Evolutionary conservation across 2,329 filamentous ascomycete genomes (phyloP).

Genomic region (Ceratocystis diversiconidia): DNA sequence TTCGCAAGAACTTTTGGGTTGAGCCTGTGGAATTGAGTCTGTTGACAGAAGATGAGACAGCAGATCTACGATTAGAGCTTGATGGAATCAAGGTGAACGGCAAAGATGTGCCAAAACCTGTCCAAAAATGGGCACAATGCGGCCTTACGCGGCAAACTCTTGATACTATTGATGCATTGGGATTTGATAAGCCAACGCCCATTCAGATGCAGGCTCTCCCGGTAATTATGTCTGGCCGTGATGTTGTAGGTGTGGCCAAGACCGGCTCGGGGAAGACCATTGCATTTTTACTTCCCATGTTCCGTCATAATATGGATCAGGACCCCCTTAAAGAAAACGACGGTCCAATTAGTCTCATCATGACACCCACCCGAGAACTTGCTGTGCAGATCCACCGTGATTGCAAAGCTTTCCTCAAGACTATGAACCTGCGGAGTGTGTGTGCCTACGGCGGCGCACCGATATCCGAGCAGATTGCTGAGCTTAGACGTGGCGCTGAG

Average conservation of each 20-base stretch:
- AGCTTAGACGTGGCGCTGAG: slow-evolving; percentile 86
- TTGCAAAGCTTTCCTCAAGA: slow-evolving; percentile 86
- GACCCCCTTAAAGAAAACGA: slow-evolving; percentile 66
- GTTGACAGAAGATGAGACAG: slow-evolving; percentile 73
- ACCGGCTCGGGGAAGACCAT: slow-evolving; percentile 96
- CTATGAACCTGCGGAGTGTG: slow-evolving; percentile 68
- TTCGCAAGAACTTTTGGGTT: slow-evolving; percentile 89
- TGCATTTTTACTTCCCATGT: slow-evolving; percentile 91
- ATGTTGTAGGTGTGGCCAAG: slow-evolving; percentile 93
- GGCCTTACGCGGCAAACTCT: slow-evolving; percentile 76
- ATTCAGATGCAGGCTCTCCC: slow-evolving; percentile 95
- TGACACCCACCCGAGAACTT: slow-evolving; percentile 88
- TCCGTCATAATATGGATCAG: slow-evolving; percentile 94
- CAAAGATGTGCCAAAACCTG: slow-evolving; percentile 77
- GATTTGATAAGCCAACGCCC: slow-evolving; percentile 77
- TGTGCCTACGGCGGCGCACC: slow-evolving; percentile 91
- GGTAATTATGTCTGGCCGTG: slow-evolving; percentile 86
- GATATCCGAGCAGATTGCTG: slow-evolving; percentile 94
- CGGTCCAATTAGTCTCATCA: slow-evolving; percentile 74
- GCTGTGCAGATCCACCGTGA: slow-evolving; percentile 89
- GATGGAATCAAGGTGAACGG: slow-evolving; percentile 92
- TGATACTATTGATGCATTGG: slow-evolving; percentile 67
- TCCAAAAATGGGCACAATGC: slow-evolving; percentile 93
- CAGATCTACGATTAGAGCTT: slow-evolving; percentile 68
- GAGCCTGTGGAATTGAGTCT: slow-evolving; percentile 72